A percentile compares a stretch with the other conserved stretches of the same genome.
phyloP scores from a whole-genome alignment of 225 moss, liverwort and hornwort species.

The Takakia lepidozioides region DNA sequence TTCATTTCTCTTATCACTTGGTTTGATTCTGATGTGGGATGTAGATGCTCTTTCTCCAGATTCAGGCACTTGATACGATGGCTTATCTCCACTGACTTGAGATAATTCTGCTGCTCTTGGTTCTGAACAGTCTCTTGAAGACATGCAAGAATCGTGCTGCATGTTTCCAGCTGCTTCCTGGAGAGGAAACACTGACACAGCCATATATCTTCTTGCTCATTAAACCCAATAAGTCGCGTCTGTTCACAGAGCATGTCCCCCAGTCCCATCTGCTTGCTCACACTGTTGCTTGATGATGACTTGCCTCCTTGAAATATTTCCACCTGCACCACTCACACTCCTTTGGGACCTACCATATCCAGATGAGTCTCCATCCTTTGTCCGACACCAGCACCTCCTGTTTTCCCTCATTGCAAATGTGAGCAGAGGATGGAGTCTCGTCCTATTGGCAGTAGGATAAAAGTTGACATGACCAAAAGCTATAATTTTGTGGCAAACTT shows the following conservation, averaged over 20 bases:
- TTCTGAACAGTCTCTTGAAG: too few relatives aligned
- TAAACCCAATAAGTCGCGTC: too few relatives aligned
- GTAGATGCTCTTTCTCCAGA: slow-evolving; percentile 57
- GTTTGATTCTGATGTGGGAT: slow-evolving; percentile 60
- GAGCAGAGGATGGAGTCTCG: too few relatives aligned
- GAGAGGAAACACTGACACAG: slow-evolving; percentile 6
- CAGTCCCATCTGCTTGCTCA: too few relatives aligned
- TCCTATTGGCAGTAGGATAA: not conserved
- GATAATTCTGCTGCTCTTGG: slow-evolving; percentile 43
- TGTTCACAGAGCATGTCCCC: too few relatives aligned
- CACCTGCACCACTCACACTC: too few relatives aligned
- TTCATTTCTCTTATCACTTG: too few relatives aligned
- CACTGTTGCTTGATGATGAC: too few relatives aligned
- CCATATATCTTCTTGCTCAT: slow-evolving; percentile 12
- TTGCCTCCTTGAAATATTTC: too few relatives aligned
- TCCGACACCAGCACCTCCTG: too few relatives aligned
- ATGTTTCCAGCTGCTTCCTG: slow-evolving; percentile 14
- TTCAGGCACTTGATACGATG: slow-evolving; percentile 47
- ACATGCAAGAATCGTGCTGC: slow-evolving; percentile 41
- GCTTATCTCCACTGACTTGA: slow-evolving; percentile 45
- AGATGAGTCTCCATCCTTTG: too few relatives aligned
- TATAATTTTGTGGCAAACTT: not conserved
- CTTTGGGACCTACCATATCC: too few relatives aligned
- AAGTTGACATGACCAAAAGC: not conserved
- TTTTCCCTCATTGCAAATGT: slow-evolving; percentile 10